Percentiles rank a stretch among this genome's conserved stretches.
phyloP scores from a whole-genome alignment of 176 grass and related monocot genomes.

The Tillandsia fasciculata region DNA sequence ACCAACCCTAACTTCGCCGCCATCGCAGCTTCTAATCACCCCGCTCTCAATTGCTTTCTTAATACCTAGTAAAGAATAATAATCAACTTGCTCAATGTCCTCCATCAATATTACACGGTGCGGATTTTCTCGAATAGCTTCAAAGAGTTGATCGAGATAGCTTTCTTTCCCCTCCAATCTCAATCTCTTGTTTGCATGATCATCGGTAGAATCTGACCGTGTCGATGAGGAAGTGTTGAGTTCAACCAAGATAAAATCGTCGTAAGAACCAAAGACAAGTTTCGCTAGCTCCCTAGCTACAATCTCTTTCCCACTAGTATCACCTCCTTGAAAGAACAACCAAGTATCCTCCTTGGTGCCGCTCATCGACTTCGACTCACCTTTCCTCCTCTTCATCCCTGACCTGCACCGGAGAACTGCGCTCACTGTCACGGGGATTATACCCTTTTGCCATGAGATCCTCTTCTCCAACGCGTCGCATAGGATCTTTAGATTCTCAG shows the following conservation, averaged over 20 bases:
- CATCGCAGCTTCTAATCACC: conserved; percentile 21
- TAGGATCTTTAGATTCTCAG: conserved; percentile 74
- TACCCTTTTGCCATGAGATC: conserved; percentile 79
- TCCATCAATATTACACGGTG: conserved; percentile 66
- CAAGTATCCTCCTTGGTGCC: conserved; percentile 76
- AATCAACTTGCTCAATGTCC: conserved; percentile 44
- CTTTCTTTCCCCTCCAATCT: conserved; percentile 9
- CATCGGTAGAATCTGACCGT: conserved; percentile 26
- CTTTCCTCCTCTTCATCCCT: conserved; percentile 51
- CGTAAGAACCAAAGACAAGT: conserved; percentile 65
- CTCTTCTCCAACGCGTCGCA: conserved; percentile 71
- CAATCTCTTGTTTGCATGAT: conserved; percentile 41
- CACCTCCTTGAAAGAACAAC: conserved; percentile 73
- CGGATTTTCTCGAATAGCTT: conserved; percentile 47
- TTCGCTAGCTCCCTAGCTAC: conserved; percentile 61
- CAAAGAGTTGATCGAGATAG: conserved; percentile 42
- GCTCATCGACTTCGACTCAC: conserved; percentile 15
- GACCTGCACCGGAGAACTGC: conserved; percentile 70
- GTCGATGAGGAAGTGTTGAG: conserved; percentile 12
- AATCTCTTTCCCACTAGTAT: conserved; percentile 55
- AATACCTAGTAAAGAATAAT: conserved; percentile 31
- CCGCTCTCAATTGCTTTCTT: conserved; percentile 69
- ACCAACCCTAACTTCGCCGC: conserved; percentile 37
- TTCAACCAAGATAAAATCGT: conserved; percentile 35
- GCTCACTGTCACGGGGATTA: conserved; percentile 59